Base-by-base conservation (phyloP, 2,329 filamentous ascomycete genomes). In the Cordyceps militaris region DNA sequence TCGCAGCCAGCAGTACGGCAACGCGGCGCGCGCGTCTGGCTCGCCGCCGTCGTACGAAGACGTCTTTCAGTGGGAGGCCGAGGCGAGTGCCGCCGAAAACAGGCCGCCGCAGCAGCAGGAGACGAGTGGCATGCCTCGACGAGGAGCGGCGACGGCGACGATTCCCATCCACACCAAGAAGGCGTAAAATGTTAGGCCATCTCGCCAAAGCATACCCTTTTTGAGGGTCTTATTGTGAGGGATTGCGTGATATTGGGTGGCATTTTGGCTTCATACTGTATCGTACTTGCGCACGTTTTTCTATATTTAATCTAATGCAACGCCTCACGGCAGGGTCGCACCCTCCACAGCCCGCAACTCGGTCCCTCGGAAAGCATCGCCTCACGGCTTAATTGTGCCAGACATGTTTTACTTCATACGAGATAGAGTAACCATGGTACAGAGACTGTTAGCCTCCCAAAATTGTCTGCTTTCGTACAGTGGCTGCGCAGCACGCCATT, bases 1-100 rank as follows among this genome's bases (percentile, higher is more conserved):
- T 42, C 44, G 43, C 21, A 56, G 53, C 53, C 53, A 56, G 53
- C 53, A 56, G 24, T 48, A 56, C 24, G 44, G 53, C 23, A n/a
- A 19, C 9, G n/a, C 21, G 2, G 2, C 42, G 1, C 38, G 14
- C 1, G 8, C 51, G 1, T 19, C 40, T 5, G 38, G 13, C 19
- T 21, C 52, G 23, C 34, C 53, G 7, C 53, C 53, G 5, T 7
- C 43, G 4, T 56, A 56, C 34, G 53, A 56, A 11, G 53, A 56
- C 8, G 30, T 34, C n/a, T 56, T 56, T n/a, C 24, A 3, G 1
- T 56, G 53, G 43, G 53, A 56, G 24, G 16, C 30, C 2, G 53
- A 56, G 7, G 19, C 34, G 6, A 4, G 7, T 14, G 3, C n/a
- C 4, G 11, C 23, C 16, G 23, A 23, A 7, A 42, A 11, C 34